Evolutionary conservation across 768 basidiomycete species (phyloP).

Genomic region (Daedalea quercina): DNA sequence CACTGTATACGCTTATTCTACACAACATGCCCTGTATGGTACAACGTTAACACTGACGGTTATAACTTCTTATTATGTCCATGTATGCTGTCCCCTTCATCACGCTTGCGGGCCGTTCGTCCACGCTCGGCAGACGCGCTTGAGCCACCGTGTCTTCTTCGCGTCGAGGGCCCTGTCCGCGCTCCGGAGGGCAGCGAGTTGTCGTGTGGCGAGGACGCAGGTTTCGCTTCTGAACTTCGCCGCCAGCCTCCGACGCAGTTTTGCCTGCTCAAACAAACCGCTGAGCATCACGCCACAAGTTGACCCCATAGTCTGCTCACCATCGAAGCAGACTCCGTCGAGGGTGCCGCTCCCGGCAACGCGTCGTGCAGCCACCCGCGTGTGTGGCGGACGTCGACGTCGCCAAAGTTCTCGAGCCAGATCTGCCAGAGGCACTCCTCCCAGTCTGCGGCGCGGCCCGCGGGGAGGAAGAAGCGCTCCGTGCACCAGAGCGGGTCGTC

Average conservation of each 20-base stretch:
- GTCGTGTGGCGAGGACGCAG: slow-evolving; percentile 43
- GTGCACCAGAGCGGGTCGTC: slow-evolving; percentile 55
- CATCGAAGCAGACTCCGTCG: background rate
- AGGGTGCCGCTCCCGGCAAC: background rate
- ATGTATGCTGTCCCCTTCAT: no score
- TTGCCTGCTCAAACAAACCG: slow-evolving; percentile 22
- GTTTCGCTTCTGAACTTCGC: slow-evolving; percentile 44
- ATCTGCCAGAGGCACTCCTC: slow-evolving; percentile 62
- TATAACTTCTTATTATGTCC: no score
- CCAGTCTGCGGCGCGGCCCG: slow-evolving; percentile 44
- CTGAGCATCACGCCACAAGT: background rate
- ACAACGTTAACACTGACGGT: no score
- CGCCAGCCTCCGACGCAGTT: slow-evolving; percentile 37
- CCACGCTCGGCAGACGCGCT: slow-evolving; percentile 46
- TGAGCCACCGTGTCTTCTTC: slow-evolving; percentile 46
- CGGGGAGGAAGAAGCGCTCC: slow-evolving; percentile 41
- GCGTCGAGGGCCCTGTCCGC: slow-evolving; percentile 30
- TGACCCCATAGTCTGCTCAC: background rate
- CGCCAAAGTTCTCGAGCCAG: slow-evolving; percentile 48
- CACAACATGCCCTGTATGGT: no score
- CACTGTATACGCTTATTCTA: no score
- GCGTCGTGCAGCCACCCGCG: slow-evolving; percentile 12
- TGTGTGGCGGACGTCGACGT: slow-evolving; percentile 21
- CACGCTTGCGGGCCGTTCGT: background rate
- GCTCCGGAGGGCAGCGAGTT: slow-evolving; percentile 29